A percentile compares a stretch with the other conserved stretches of the same genome.
Conservation (phyloP, 768 basidiomycete genomes). For the Sarcodon aspratus region DNA sequence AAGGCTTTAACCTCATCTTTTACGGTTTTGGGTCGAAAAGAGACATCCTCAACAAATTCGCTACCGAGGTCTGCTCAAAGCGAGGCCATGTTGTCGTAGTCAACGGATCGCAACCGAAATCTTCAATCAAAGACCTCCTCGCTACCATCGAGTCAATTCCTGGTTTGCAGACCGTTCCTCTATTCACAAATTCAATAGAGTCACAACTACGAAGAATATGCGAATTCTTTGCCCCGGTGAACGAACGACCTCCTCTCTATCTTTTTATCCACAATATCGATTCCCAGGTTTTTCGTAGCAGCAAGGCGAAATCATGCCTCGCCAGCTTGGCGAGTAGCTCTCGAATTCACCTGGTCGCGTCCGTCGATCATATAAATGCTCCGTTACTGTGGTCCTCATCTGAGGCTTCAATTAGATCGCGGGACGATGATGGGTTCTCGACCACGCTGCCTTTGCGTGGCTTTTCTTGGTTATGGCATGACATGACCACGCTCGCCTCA, state of each 20-base stretch:
- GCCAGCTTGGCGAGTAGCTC: conserved; percentile 63
- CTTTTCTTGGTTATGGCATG: conserved; percentile 80
- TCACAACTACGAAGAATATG: conserved; percentile 55
- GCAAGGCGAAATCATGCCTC: conserved; percentile 55
- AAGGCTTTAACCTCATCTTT: conserved; percentile 82
- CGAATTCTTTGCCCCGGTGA: conserved; percentile 38
- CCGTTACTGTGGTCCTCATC: conserved; percentile 76
- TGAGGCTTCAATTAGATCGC: conserved; percentile 33
- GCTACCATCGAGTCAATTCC: conserved; percentile 39
- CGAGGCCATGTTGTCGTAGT: conserved; percentile 27
- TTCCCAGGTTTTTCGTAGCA: conserved; percentile 50
- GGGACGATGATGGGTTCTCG: background rate
- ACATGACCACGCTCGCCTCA: conserved; percentile 73
- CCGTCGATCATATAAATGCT: conserved; percentile 80
- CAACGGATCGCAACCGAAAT: conserved; percentile 10
- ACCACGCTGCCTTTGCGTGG: conserved; percentile 24
- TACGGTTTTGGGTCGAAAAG: conserved; percentile 91
- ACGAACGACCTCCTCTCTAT: conserved; percentile 42
- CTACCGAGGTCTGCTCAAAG: conserved; percentile 38
- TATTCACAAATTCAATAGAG: conserved; percentile 33
- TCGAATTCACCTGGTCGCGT: conserved; percentile 72
- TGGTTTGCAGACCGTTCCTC: conserved; percentile 17
- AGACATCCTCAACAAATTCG: conserved; percentile 63
- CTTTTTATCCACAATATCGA: conserved; percentile 89
- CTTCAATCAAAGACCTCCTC: conserved; percentile 27